Conservation (phyloP, 345 rosid species). For the Linum tenue region DNA sequence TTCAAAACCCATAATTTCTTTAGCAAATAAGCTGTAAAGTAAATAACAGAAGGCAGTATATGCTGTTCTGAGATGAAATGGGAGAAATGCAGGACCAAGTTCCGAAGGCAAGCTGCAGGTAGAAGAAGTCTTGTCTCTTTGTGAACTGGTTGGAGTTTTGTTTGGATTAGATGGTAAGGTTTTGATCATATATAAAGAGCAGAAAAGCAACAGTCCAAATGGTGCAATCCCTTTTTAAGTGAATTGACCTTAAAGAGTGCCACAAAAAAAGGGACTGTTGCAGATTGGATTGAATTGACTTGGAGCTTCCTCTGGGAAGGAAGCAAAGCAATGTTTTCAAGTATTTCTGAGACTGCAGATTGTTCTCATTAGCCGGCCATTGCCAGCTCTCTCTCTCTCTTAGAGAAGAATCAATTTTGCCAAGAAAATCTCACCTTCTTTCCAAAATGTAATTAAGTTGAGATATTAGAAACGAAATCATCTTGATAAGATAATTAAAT, state of each 20-base stretch:
- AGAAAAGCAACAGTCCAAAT: slow-evolving; percentile 11
- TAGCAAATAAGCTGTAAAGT: slow-evolving; percentile 5
- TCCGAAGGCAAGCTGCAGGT: not conserved
- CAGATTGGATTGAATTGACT: too few species aligned
- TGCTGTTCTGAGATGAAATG: slow-evolving; percentile 4
- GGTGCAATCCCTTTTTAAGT: slow-evolving; percentile 29
- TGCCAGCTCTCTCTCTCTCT: too few species aligned
- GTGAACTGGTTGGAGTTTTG: not conserved
- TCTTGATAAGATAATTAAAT: too few species aligned
- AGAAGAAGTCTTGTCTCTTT: not conserved
- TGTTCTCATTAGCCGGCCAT: too few species aligned
- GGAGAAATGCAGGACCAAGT: not conserved
- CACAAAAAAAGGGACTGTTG: not conserved
- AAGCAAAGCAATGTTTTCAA: not conserved
- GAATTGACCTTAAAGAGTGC: slow-evolving; percentile 48
- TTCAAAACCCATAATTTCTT: slow-evolving; percentile 32
- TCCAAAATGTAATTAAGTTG: too few species aligned
- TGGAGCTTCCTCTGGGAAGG: not conserved
- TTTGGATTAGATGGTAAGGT: not conserved
- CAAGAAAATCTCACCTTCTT: too few species aligned
- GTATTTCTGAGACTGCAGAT: too few species aligned
- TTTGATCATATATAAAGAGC: slow-evolving; percentile 18
- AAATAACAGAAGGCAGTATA: not conserved
- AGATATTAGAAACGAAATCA: too few species aligned
- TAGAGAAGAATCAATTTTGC: too few species aligned